Base-by-base conservation (phyloP, 208 protist species). In the Trypanosoma conorhini region DNA sequence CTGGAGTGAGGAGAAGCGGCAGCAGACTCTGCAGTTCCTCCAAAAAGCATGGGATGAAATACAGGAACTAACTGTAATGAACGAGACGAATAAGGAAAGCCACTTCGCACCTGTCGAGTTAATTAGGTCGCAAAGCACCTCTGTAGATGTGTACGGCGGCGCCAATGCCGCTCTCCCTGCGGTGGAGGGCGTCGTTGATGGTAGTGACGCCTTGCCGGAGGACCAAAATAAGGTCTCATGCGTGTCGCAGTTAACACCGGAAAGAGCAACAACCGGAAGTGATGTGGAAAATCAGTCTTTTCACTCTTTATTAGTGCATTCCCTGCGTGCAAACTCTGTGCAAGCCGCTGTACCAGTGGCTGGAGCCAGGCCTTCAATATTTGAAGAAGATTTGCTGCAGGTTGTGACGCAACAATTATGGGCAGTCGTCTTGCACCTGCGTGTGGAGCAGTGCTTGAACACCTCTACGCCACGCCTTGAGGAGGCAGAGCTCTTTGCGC, bases 371-470 rank as follows among this genome's bases (percentile, higher is more conserved):
- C 8, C 22, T 54, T 13, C 33, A 17, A 15, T 22, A 10, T 56
- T 67, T 26, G 72, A 72, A 17, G 65, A 77, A 35, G 60, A 70
- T 38, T 30, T 77, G 15, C 1, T 77, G 13, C 40, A 48, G 8
- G 54, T 68, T 5, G 83, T 96, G 57, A 51, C 91, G 26, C 87
- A 87, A 50, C 77, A 86, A 62, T 70, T 87, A 13, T 96, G 86
- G 88, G 64, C 72, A 5, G 76, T 79, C 8, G 91, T 85, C 22
- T 78, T 96, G 73, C 88, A 92, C 79, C 82, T 91, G 62, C 83
- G 85, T 0, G 83, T 88, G 5, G 80, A 89, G 42, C 84, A 94
- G 68, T 94, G 88, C 66, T 65, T 93, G 21, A 72, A 51, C 26
- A 76, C 76, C 35, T 78, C 30, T 28, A 24, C 83, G 22, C 82